Base-by-base conservation (phyloP, 495 filamentous ascomycete species). In the Acidomyces sp. region DNA sequence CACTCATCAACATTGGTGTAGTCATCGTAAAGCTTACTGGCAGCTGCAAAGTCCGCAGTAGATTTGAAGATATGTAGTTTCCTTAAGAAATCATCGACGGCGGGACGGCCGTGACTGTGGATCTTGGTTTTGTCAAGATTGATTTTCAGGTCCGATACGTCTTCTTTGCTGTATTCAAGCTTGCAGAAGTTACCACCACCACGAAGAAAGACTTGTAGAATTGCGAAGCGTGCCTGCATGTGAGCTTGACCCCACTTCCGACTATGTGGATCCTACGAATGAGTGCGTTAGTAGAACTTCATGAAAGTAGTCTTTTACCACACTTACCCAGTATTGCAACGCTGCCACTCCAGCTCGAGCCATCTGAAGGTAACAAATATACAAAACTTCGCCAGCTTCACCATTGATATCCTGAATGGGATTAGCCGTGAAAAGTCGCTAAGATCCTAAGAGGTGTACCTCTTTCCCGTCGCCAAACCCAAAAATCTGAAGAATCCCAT, bases 41-140 rank as follows among this genome's bases (percentile, higher is more conserved):
- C 88, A 2, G 63, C 69, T 41, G 79, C 71, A 11, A 86, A 61
- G 55, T 97, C 88, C 2, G 85, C 90, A 1, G 83, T 94, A 16
- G 77, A 75, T 69, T 95, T 95, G 65, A 80, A 94, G 30, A 95
- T 65, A 61, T 95, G 88, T 39, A 96, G 58, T 61, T 93, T 88
- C 61, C 85, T 85, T 37, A 95, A 63, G 51, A 92, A 93, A n/a
- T 72, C 67, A 45, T 85, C 86, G 10, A 97, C 82, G 1, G 88
- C 87, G 26, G 72, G 70, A 3, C 72, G 64, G 62, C 61, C 62
- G 11, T 57, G 59, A 3, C 35, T 69, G 20, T 85, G 58, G 39
- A 96, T 95, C 66, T 93, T 92, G 29, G 65, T 73, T 4, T 83
- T 73, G 53, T 95, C 85, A 17, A 97, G 62, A 17, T 67, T 69